Conservation (phyloP, 2,329 filamentous ascomycete species). For the Fusarium metavorans region DNA sequence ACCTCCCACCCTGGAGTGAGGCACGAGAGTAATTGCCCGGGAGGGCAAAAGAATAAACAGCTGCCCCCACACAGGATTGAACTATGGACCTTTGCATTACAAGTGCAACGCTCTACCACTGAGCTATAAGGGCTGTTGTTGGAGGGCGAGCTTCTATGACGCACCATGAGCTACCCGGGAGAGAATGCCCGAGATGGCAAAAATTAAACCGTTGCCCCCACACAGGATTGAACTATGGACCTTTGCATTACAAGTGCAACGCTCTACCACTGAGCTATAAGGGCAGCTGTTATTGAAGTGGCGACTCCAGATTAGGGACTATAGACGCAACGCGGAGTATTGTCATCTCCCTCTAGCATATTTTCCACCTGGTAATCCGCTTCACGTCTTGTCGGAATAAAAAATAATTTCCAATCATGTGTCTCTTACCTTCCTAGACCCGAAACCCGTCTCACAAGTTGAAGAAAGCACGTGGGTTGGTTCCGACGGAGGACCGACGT, state of each 20-base stretch:
- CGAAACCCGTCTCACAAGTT: background rate
- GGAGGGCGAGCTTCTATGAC: background rate
- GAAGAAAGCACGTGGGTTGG: background rate
- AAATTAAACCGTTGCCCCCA: constrained; percentile 29
- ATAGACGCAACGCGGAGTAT: accelerated
- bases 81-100: constrained; percentile 20
- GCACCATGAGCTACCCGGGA: background rate
- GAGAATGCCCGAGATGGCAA: background rate
- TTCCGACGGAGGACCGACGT: background rate
- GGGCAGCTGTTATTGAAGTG: constrained; percentile 4
- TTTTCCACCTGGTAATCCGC: background rate
- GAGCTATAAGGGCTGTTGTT: constrained; percentile 12
- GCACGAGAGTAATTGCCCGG: background rate
- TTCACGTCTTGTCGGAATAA: background rate
- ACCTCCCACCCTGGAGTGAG: background rate
- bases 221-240: constrained; percentile 41
- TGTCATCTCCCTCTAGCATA: background rate
- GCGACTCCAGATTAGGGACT: background rate
- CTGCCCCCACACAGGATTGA: constrained; percentile 17
- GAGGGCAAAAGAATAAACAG: background rate
- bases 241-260: constrained; percentile 42
- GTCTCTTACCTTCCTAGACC: background rate
- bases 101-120: constrained; percentile 19
- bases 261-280: constrained; percentile 41
- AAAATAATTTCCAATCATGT: background rate